phyloP scores from a whole-genome alignment of 192 early-diverging fungal species.

The Funneliformis geosporum region DNA sequence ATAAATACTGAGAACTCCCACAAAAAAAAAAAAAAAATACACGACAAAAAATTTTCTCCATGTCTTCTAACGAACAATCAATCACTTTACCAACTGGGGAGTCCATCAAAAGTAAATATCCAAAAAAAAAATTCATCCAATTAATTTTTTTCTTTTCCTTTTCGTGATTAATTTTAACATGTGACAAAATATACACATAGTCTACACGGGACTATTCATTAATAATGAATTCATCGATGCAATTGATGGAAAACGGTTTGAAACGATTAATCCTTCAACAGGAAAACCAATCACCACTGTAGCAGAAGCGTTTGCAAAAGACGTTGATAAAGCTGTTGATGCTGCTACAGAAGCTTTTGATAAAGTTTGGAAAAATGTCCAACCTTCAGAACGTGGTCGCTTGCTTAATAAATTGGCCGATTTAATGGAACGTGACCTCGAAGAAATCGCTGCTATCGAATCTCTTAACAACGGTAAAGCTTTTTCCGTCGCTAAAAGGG shows the following conservation, averaged over 20 bases:
- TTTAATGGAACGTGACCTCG: conserved; percentile 48
- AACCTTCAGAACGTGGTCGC: conserved; percentile 48
- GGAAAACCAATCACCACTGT: conserved; percentile 52
- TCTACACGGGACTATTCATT: conserved; percentile 65
- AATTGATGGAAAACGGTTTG: conserved; percentile 50
- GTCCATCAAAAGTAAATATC: background rate
- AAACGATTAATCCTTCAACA: conserved; percentile 63
- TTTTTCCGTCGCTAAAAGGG: conserved; percentile 51
- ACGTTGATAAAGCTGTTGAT: conserved; percentile 57
- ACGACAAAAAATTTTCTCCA: too few relatives aligned
- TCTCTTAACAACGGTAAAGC: conserved; percentile 80
- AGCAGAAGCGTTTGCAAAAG: conserved; percentile 39
- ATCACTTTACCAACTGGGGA: background rate
- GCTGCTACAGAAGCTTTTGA: conserved; percentile 58
- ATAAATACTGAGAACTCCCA: too few relatives aligned
- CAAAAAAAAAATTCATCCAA: too few relatives aligned
- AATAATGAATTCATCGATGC: conserved; percentile 62
- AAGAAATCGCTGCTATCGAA: conserved; percentile 61
- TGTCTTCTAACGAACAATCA: background rate
- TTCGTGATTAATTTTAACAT: background rate
- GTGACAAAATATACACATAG: conserved; percentile 11
- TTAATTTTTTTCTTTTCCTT: too few relatives aligned
- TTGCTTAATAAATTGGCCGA: conserved; percentile 64
- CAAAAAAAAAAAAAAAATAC: too few relatives aligned
- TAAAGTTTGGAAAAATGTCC: conserved; percentile 55